Base-by-base conservation (phyloP, 768 basidiomycete species). In the Suillus alpinus region DNA sequence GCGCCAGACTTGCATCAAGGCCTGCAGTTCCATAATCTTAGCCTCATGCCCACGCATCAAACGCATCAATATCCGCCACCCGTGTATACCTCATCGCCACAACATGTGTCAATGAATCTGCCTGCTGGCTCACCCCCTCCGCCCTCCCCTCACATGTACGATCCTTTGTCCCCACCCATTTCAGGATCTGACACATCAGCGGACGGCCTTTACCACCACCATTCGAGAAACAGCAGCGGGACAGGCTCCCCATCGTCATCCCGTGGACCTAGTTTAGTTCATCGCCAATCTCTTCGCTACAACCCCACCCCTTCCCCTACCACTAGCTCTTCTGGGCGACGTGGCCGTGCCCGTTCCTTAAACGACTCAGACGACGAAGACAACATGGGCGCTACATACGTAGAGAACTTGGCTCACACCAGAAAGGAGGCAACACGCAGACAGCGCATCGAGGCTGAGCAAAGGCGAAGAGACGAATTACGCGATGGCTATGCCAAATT, bases 101-200 rank as follows among this genome's bases (percentile, higher is more conserved):
- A 86, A 82, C 88, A 88, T 88, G 87, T 82, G 69, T 73, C 70
- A 71, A 79, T 88, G 80, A 84, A 81, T 60, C 76, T 87, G 73
- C 78, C 85, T 76, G 78, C 81, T 69, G 86, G 76, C 69, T 77
- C 91, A 67, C 88, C 91, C 71, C 87, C 91, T 71, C 86, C 86
- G 68, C 84, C 87, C 67, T 88, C 88, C 64, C 85, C 89, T 75
- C 83, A 87, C 78, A 83, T 89, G 77, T 92, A 92, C 76, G 89
- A 90, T 78, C 87, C 91, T 73, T 79, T 92, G 68, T 91, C 90
- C 59, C 91, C 91, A 73, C 89, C 88, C 77, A 81, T 91, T 72
- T 92, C 91, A 80, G 91, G 91, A 78, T 92, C 91, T 78, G 91
- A 93, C 77, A 90, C 89, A 73, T 92, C 91, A 71, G 89, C 81